Evolutionary conservation across 228 moss, liverwort and hornwort species (phyloP).

Genomic region (Sphagnum magellanicum): DNA sequence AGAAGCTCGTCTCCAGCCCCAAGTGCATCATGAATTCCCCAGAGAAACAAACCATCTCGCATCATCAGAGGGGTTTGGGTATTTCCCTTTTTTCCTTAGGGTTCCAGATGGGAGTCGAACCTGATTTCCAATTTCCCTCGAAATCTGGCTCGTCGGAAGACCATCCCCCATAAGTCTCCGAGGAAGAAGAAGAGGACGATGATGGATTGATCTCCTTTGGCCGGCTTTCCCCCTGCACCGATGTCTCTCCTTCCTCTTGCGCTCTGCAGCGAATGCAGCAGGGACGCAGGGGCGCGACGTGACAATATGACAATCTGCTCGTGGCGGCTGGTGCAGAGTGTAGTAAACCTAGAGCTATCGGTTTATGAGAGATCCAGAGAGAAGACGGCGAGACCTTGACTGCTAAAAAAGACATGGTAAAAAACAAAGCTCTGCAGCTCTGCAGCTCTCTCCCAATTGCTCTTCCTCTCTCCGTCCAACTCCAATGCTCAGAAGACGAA

Average conservation of each 20-base stretch:
- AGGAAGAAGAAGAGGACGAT: constrained; percentile 9
- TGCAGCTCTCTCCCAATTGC: too few species aligned
- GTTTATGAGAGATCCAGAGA: constrained; percentile 13
- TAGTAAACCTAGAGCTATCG: constrained; percentile 36
- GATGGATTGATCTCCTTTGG: constrained; percentile 11
- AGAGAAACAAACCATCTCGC: too few species aligned
- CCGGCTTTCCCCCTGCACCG: constrained; percentile 18
- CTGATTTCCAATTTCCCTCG: constrained; percentile 22
- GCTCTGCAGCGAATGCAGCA: constrained; percentile 25
- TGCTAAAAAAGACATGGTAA: constrained; percentile 3
- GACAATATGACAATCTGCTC: constrained; percentile 3
- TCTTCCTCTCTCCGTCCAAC: too few species aligned
- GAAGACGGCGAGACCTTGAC: constrained; percentile 21
- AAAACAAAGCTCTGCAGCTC: too few species aligned
- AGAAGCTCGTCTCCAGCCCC: too few species aligned
- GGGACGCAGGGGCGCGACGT: background rate
- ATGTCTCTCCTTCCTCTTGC: constrained; percentile 21
- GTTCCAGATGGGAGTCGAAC: too few species aligned
- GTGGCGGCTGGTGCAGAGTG: constrained; percentile 8
- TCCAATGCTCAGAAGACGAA: too few species aligned
- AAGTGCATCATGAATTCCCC: too few species aligned
- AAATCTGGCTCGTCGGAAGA: constrained; percentile 27
- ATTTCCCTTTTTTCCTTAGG: too few species aligned
- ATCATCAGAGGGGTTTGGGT: too few species aligned
- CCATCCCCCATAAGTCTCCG: constrained; percentile 70